phyloP scores from a whole-genome alignment of 192 early-diverging fungal genomes.

The Geosiphon pyriformis region DNA sequence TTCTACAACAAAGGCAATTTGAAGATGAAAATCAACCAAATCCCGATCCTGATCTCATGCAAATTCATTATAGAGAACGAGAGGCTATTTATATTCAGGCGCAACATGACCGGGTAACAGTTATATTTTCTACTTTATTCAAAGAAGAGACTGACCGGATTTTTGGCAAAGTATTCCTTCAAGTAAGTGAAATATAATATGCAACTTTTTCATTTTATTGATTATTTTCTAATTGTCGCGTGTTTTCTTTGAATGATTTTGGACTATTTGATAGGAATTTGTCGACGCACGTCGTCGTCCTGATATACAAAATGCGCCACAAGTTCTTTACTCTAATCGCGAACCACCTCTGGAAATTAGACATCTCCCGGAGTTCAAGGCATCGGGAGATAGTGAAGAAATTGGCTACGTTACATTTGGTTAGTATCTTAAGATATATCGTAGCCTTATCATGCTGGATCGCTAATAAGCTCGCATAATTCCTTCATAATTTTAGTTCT shows the following conservation, averaged over 20 bases:
- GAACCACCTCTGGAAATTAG: slow-evolving; percentile 95
- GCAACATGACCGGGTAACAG: slow-evolving; percentile 89
- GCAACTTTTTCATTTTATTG: no score
- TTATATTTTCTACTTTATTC: slow-evolving; percentile 94
- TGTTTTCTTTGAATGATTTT: background rate
- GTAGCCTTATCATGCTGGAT: no score
- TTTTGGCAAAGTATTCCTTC: slow-evolving; percentile 93
- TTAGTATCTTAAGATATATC: slow-evolving; percentile 29
- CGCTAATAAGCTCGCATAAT: no score
- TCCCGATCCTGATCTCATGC: slow-evolving; percentile 75
- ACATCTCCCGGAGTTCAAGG: slow-evolving; percentile 56
- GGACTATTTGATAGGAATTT: slow-evolving; percentile 67
- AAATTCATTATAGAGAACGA: slow-evolving; percentile 87
- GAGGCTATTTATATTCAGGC: slow-evolving; percentile 93
- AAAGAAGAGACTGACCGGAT: slow-evolving; percentile 97
- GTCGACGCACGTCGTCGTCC: slow-evolving; percentile 94
- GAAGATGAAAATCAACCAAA: slow-evolving; percentile 65
- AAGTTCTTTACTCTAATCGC: slow-evolving; percentile 86
- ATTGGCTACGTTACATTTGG: slow-evolving; percentile 95
- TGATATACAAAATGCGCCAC: slow-evolving; percentile 89
- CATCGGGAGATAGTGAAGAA: slow-evolving; percentile 70
- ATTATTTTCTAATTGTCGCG: background rate
- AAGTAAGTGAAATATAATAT: slow-evolving; percentile 65
- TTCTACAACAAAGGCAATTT: slow-evolving; percentile 72
- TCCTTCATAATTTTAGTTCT: slow-evolving; percentile 67